Base-by-base conservation (phyloP, 75 land plant genomes). In the Picea sitchensis region DNA sequence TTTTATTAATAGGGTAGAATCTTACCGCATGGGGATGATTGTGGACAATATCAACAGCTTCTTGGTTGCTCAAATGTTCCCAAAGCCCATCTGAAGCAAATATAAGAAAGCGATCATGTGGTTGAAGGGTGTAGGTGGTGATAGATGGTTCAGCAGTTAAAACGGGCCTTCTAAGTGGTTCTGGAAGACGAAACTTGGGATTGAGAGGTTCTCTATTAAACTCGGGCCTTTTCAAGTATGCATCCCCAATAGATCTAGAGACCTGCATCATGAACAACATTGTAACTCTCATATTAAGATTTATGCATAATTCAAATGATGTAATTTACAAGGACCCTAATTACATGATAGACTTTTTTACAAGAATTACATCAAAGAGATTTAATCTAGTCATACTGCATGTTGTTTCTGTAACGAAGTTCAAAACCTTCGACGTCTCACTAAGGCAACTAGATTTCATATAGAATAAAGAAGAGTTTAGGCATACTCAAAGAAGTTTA, bases 21-120 rank as follows among this genome's bases (percentile, higher is more conserved):
- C 90, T 84, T 86, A 91, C 93, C 80, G 77, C 65, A 15, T 84
- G 88, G 15, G 98, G 92, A 78, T 81, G 78, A 31, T 68, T 86
- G 78, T 93, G 76, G 58, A 95, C 92, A 36, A 95, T 93, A 57
- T 95, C 86, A 5, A 95, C 93, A 56, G 92, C 98, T 51, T 93
- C 92, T 72, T 95, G 87, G 79, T 86, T 93, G 88, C 92, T 89
- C 80, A 95, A 76, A 80, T 95, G 98, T 84, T 95, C 98, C 98
- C 98, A 95, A 15, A 95, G 86, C 21, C 98, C 98, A 82, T 95
- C 98, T 34, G 98, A 93, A 61, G 98, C 98, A 84, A 93, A 95
- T 44, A 95, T 91, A n/a, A 95, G 62, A 77, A 93, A 95, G 73
- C 83, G 86, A 76, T 95, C 96, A 56, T 88, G 74, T 2, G 92